phyloP scores from a whole-genome alignment of 2,329 filamentous ascomycete genomes.

The Ceratocystiopsis minuta region DNA sequence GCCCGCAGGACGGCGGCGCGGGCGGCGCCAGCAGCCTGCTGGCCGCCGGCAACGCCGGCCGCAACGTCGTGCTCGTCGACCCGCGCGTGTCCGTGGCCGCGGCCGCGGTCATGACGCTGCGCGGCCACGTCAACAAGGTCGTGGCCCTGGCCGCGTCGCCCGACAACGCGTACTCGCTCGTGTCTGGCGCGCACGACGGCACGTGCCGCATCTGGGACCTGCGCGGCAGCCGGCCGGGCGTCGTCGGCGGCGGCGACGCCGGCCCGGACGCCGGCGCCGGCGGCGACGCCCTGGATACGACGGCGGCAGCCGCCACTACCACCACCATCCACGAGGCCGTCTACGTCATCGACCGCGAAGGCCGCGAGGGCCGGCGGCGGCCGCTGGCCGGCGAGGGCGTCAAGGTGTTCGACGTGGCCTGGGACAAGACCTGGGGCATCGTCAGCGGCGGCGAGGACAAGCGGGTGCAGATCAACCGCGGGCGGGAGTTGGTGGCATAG shows the following conservation, averaged over 20 bases:
- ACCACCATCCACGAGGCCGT: constrained; percentile 48
- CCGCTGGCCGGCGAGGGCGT: constrained; percentile 59
- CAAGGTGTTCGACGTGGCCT: constrained; percentile 78
- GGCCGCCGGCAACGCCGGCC: constrained; percentile 62
- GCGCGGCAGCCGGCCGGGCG: constrained; percentile 44
- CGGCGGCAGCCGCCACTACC: constrained; percentile 18
- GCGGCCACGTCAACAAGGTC: constrained; percentile 68
- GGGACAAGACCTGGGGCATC: constrained; percentile 76
- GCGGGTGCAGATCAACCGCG: constrained; percentile 76
- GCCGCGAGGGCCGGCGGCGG: constrained; percentile 45
- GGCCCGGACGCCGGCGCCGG: constrained; percentile 35
- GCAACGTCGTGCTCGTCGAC: constrained; percentile 86
- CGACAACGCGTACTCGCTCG: constrained; percentile 62
- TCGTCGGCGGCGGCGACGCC: constrained; percentile 8
- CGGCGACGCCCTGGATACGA: constrained; percentile 21
- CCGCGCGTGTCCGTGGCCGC: constrained; percentile 60
- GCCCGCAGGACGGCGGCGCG: neutral
- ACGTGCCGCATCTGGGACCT: constrained; percentile 92
- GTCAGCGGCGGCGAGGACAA: constrained; percentile 89
- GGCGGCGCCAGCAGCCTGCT: constrained; percentile 33
- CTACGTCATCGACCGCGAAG: constrained; percentile 53
- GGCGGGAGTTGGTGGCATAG: constrained; percentile 29
- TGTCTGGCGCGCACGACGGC: constrained; percentile 80
- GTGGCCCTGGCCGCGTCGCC: constrained; percentile 31
- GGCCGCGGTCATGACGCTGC: constrained; percentile 74